Percentiles rank a stretch among this genome's conserved stretches.
Evolutionary conservation across 495 filamentous ascomycete species (phyloP).

Genomic region (Penicillium diatomitis): DNA sequence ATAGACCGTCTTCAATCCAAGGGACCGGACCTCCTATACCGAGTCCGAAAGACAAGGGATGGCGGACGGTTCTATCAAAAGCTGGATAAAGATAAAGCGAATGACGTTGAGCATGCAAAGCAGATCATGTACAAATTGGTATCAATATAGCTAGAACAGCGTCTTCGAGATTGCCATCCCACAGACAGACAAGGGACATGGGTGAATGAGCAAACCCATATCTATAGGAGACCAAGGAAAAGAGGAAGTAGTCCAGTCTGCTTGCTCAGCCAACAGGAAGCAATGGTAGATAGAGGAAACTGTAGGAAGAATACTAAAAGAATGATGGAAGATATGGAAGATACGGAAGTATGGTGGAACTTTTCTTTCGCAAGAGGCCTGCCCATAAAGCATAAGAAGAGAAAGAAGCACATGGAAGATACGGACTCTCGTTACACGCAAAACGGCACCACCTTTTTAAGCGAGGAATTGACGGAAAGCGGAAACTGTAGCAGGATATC

Average conservation of each 20-base stretch:
- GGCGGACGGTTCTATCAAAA: neutral
- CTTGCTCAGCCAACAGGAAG: constrained; percentile 28
- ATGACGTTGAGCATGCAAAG: constrained; percentile 16
- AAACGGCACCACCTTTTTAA: constrained; percentile 19
- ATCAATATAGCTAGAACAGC: constrained; percentile 18
- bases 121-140: constrained; percentile 18
- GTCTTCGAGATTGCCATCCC: constrained; percentile 3
- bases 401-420: constrained; percentile 32
- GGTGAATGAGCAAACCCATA: constrained; percentile 22
- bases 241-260: constrained; percentile 31
- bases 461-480: constrained; percentile 10
- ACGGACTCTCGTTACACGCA: constrained; percentile 32
- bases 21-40: too few relatives aligned
- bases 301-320: constrained; percentile 20
- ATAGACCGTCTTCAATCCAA: too few relatives aligned
- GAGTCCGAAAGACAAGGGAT: neutral
- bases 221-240: constrained; percentile 24
- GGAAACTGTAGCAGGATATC: constrained; percentile 6
- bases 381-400: constrained; percentile 35
- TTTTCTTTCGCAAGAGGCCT: constrained; percentile 40
- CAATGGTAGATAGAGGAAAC: constrained; percentile 22
- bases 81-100: constrained; percentile 7
- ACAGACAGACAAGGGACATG: constrained; percentile 11
- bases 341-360: constrained; percentile 28
- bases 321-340: constrained; percentile 20